Conservation (phyloP, 306 rosid genomes). For the Lagenaria siceraria region DNA sequence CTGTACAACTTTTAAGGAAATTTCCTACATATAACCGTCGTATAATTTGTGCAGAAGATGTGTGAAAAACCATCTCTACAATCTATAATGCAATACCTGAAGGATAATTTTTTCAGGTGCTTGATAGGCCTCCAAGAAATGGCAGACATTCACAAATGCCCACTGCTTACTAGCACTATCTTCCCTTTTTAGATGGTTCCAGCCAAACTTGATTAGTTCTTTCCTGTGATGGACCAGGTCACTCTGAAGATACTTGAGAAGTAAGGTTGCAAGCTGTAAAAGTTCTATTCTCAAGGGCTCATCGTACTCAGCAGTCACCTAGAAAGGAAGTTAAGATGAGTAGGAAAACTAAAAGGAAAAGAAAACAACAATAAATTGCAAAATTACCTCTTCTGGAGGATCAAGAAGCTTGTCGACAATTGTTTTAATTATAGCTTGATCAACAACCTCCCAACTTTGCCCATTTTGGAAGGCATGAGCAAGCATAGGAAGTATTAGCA, state of each 20-base stretch:
- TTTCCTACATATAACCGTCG: neutral
- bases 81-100: conserved; percentile 41
- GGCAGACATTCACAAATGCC: conserved; percentile 99
- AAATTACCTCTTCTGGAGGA: conserved; percentile 94
- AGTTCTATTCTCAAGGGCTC: conserved; percentile 93
- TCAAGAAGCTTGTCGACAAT: conserved; percentile 98
- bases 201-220: conserved; percentile 96
- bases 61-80: neutral
- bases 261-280: conserved; percentile 93
- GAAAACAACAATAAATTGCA: conserved; percentile 3
- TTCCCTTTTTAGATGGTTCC: conserved; percentile 99
- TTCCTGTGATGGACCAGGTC: conserved; percentile 96
- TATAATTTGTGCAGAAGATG: neutral
- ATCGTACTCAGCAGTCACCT: conserved; percentile 98
- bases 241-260: conserved; percentile 91
- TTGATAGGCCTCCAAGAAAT: conserved; percentile 96
- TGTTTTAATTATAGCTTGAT: conserved; percentile 66
- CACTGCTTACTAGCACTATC: conserved; percentile 99
- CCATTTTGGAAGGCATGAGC: conserved; percentile 95
- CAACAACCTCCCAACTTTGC: conserved; percentile 99
- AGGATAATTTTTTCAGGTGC: conserved; percentile 99
- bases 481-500: conserved; percentile 98
- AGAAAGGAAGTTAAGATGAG: conserved; percentile 17
- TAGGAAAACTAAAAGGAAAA: neutral
- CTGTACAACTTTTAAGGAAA: neutral